phyloP scores from a whole-genome alignment of 2,329 filamentous ascomycete species.

The Cercospora sp. region DNA sequence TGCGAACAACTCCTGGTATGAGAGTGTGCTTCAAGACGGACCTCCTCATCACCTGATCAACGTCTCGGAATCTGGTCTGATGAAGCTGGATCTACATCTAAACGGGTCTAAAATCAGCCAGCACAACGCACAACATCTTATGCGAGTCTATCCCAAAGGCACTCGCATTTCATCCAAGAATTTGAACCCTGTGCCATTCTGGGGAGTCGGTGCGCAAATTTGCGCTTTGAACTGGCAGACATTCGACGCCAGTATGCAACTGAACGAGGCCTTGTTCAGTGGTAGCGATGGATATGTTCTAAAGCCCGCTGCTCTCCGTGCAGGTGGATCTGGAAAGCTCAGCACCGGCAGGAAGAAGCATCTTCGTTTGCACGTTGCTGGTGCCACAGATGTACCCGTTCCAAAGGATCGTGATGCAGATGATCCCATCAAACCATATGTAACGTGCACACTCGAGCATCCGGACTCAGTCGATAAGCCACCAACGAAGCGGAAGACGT shows the following conservation, averaged over 20 bases:
- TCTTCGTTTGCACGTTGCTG: slow-evolving; percentile 61
- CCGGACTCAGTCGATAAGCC: slow-evolving; percentile 53
- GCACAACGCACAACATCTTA: slow-evolving; percentile 67
- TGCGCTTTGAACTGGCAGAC: slow-evolving; percentile 71
- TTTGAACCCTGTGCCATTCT: slow-evolving; percentile 63
- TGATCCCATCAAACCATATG: slow-evolving; percentile 60
- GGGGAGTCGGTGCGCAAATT: slow-evolving; percentile 68
- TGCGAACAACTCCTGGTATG: slow-evolving; percentile 65
- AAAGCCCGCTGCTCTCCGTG: slow-evolving; percentile 62
- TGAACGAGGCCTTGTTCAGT: slow-evolving; percentile 68
- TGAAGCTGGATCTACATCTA: slow-evolving; percentile 48
- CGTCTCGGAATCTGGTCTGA: slow-evolving; percentile 65
- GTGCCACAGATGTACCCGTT: slow-evolving; percentile 62
- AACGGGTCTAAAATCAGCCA: slow-evolving; percentile 50
- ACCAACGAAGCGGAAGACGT: slow-evolving; percentile 63
- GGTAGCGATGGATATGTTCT: slow-evolving; percentile 68
- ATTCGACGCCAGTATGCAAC: slow-evolving; percentile 65
- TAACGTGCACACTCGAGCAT: slow-evolving; percentile 65
- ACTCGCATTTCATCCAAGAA: slow-evolving; percentile 68
- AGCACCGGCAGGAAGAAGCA: slow-evolving; percentile 52
- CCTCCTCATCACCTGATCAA: slow-evolving; percentile 69
- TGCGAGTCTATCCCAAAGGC: slow-evolving; percentile 70
- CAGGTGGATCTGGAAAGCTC: slow-evolving; percentile 56
- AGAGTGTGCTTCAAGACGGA: slow-evolving; percentile 49
- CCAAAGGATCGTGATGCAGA: slow-evolving; percentile 53